Evolutionary conservation across 2,329 filamentous ascomycete genomes (phyloP).

Genomic region (Aspergillus carbonarius): DNA sequence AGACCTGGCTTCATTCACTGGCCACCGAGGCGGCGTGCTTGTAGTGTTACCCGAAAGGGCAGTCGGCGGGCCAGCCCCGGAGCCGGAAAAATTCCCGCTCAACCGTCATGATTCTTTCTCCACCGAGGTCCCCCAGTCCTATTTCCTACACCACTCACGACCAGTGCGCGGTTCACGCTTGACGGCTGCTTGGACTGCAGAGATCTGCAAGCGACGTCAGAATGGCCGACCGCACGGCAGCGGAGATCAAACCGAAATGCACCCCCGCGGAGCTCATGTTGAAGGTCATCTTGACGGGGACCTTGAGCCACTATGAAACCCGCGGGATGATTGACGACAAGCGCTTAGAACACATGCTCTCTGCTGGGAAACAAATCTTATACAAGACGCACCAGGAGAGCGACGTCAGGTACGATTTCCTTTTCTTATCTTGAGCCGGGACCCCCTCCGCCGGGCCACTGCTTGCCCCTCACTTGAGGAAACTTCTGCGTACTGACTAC

Average conservation of each 20-base stretch:
- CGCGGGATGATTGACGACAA: constrained; percentile 60
- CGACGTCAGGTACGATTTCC: constrained; percentile 47
- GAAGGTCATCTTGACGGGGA: constrained; percentile 49
- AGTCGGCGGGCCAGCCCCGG: constrained; percentile 19
- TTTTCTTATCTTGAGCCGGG: not conserved
- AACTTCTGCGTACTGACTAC: constrained; percentile 4
- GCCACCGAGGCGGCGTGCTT: not conserved
- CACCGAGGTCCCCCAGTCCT: constrained; percentile 9
- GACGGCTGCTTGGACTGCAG: not conserved
- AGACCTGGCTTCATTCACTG: not conserved
- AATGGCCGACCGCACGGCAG: constrained; percentile 34
- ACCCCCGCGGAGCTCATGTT: constrained; percentile 50
- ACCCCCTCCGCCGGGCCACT: not conserved
- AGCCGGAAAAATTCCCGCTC: constrained; percentile 24
- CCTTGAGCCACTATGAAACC: constrained; percentile 59
- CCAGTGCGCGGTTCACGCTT: not conserved
- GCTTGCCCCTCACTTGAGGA: not conserved
- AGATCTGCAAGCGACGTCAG: constrained; percentile 12
- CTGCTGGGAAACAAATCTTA: constrained; percentile 60
- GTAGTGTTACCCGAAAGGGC: constrained; percentile 13
- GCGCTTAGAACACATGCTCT: constrained; percentile 57
- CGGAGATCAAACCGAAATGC: constrained; percentile 37
- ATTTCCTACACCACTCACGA: constrained; percentile 1
- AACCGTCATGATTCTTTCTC: constrained; percentile 15
- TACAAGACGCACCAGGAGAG: constrained; percentile 58